These are phyloP conservation scores for Sphagnum fallax DNA, from an alignment of 228 moss, liverwort and hornwort genomes.

Conservation along the genomic window DNA sequence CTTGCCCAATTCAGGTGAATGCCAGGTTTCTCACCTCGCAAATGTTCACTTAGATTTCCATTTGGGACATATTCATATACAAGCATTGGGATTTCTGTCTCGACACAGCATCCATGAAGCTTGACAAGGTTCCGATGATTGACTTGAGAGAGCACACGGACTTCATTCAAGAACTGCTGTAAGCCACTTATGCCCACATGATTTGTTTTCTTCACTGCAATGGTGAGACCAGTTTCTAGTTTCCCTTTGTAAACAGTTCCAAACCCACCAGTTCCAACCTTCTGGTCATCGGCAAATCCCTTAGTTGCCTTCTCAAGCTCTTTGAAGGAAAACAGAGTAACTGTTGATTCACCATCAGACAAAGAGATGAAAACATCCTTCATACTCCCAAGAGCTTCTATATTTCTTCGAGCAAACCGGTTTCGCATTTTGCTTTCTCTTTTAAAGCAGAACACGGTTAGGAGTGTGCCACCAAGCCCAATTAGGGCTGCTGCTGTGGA, in stretches of 20 bases:
- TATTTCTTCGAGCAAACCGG: too few species aligned
- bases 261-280: neutral
- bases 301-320: neutral
- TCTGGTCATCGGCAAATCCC: neutral
- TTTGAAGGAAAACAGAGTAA: neutral
- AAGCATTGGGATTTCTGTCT: neutral
- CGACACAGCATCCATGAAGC: neutral
- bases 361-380: too few species aligned
- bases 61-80: neutral
- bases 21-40: slow-evolving; percentile 33
- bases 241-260: neutral
- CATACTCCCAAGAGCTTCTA: too few species aligned
- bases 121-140: neutral
- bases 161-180: neutral
- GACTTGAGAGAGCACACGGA: neutral
- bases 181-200: neutral
- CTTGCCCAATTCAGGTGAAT: slow-evolving; percentile 44
- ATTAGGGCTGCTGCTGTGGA: too few species aligned
- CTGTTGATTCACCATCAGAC: neutral
- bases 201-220: neutral
- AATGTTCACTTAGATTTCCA: neutral
- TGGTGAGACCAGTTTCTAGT: neutral
- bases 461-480: too few species aligned
- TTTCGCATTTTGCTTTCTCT: too few species aligned
- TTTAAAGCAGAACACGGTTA: too few species aligned